These are phyloP conservation scores for Begonia fuchsioides DNA, from an alignment of 306 rosid genomes.

Conservation along the genomic window DNA sequence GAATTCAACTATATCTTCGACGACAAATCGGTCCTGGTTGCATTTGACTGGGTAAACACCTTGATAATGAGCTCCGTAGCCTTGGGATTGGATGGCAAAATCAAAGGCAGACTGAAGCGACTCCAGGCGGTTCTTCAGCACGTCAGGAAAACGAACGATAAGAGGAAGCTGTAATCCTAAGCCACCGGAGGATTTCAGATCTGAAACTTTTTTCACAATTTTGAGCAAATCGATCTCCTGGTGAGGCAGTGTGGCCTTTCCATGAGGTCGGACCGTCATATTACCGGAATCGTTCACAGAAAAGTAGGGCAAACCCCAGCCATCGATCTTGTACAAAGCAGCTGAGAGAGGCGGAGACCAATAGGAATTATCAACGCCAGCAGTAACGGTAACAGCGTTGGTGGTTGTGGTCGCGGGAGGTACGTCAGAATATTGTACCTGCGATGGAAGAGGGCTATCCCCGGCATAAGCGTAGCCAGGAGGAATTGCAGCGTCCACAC, in stretches of 20 bases:
- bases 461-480: conserved; percentile 51
- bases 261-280: conserved; percentile 52
- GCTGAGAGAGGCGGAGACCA: conserved; percentile 60
- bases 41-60: conserved; percentile 88
- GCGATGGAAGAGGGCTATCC: conserved; percentile 51
- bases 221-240: conserved; percentile 79
- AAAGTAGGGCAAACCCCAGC: conserved; percentile 76
- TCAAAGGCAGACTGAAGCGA: conserved; percentile 66
- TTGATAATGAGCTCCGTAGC: conserved; percentile 61
- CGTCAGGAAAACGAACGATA: conserved; percentile 61
- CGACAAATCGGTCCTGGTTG: conserved; percentile 79
- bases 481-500: conserved; percentile 67
- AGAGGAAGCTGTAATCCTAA: conserved; percentile 71
- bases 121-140: conserved; percentile 54
- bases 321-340: conserved; percentile 51
- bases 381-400: conserved; percentile 1
- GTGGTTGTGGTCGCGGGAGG: conserved; percentile 12
- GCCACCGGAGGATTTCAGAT: conserved; percentile 54
- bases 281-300: conserved; percentile 54
- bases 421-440: conserved; percentile 34
- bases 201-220: conserved; percentile 63
- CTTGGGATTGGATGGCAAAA: conserved; percentile 42
- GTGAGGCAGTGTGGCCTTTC: conserved; percentile 42
- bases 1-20: conserved; percentile 66
- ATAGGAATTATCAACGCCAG: conserved; percentile 13